Base-by-base conservation (phyloP, 495 filamentous ascomycete genomes). In the Opeltia flavorubescens region DNA sequence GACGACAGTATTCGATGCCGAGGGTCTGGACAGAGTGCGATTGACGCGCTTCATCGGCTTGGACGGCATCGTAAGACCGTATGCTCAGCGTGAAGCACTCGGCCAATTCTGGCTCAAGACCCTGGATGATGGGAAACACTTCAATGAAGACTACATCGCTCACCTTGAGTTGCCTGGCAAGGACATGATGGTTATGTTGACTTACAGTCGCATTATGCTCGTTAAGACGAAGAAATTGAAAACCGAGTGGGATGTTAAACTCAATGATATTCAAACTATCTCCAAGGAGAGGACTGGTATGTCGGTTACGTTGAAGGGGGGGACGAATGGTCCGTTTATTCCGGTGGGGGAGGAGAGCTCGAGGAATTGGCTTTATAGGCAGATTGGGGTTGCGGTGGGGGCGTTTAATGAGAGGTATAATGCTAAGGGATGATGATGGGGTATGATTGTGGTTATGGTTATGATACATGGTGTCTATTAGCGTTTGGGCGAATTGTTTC, bases 91-190 rank as follows among this genome's bases (percentile, higher is more conserved):
- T 13, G 91, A 98, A 69, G 88, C 91, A 1, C 78, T 98, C 12
- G 91, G 91, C 7, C 91, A 98, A 62, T 94, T 89, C 68, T 98
- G 91, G 91, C 78, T 98, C 53, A 98, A 98, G 69, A 94, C 94
- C 18, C 74, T 91, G 1, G 93, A 96, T 58, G 89, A 94, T 49
- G 91, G 91, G 40, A 93, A 89, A 66, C 94, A 85, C 68, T 98
- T 98, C 75, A 79, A 89, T 65, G 93, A 96, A 62, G 76, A 88
- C 57, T 98, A 98, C 65, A 91, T 98, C 57, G 91, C 88, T 11
- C 91, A 98, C 53, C 72, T 98, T 18, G 91, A 96, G 59, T 79
- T 98, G 25, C 83, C 81, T 5, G 76, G 81, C 7, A 80, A 89
- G 57, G 91, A 95, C 56, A 84, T 93, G 76, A 76, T 96, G 43